These are phyloP conservation scores for Colletotrichum melonis DNA, from an alignment of 2,329 filamentous ascomycete species.

Conservation along the genomic window DNA sequence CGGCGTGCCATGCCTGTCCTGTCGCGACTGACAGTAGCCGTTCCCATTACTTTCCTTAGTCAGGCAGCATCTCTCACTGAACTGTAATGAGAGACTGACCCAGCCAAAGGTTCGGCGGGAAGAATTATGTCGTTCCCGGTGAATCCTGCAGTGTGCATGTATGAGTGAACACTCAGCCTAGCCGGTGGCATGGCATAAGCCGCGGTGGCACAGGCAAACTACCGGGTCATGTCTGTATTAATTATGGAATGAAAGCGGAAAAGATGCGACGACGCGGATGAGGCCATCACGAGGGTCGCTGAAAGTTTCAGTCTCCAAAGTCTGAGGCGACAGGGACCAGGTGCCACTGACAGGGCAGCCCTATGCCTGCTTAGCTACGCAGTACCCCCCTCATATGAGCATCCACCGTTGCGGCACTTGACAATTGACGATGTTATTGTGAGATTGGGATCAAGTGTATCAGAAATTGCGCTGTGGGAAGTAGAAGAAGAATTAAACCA, in stretches of 20 bases:
- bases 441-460: background rate
- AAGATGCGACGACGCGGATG: conserved; percentile 30
- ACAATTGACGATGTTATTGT: background rate
- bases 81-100: background rate
- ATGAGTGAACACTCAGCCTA: background rate
- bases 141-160: background rate
- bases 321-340: conserved; percentile 31
- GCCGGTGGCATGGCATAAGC: conserved; percentile 2
- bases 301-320: conserved; percentile 32
- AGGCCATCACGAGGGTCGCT: conserved; percentile 32
- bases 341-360: conserved; percentile 1
- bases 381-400: background rate
- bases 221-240: conserved; percentile 1
- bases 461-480: conserved; percentile 8
- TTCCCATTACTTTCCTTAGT: background rate
- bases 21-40: conserved; percentile 1
- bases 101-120: background rate
- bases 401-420: conserved; percentile 6
- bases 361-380: conserved; percentile 5
- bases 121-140: background rate
- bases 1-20: background rate
- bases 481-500: background rate
- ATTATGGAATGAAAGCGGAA: conserved; percentile 8
- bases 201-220: background rate
- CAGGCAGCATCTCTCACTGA: background rate